Base-by-base conservation (phyloP, 306 rosid species). In the Cajanus cajan region DNA sequence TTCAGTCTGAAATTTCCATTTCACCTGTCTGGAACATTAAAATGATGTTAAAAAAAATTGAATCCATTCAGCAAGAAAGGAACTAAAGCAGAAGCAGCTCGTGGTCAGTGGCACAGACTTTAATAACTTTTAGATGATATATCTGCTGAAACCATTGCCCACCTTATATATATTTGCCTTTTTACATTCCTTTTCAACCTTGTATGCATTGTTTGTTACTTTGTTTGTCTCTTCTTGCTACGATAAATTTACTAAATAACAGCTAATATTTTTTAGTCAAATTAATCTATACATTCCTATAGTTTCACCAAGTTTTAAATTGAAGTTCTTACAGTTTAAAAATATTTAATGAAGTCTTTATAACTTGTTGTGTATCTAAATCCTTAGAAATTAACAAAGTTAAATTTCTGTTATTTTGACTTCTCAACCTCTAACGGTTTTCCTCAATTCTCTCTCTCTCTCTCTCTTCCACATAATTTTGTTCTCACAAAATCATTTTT, bases 121-220 rank as follows among this genome's bases (percentile, higher is more conserved):
- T 12, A 63, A 61, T 33, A 44, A 44, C 43, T 74, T 33, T 45
- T 57, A 61, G 14, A 44, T 61, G 79, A 45, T 19, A 18, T 15
- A 6, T 6, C 21, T 9, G 19, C 71, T 12, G 59, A 44, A 40
- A 74, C 24, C 51, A 74, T 9, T 58, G 18, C 52, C 44, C 70
- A 41, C 31, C 19, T 58, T 6, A 21, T 18, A 70, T 33, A 3
- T 37, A 55, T 21, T 25, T 47, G 48, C 8, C 51, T 19, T 19
- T 71, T 71, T n/a, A 52, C 37, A 37, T 72, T 21, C 37, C 68
- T 33, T 76, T 75, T 47, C 62, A 45, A 18, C 48, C 50, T 50
- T 45, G 31, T 61, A 61, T 59, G 61, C 14, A 28, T 74, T 2
- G 19, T 15, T 58, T 4, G 11, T 16, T 74, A n/a, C n/a, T n/a